Conservation (phyloP, 768 basidiomycete species). For the Suillus weaverae region DNA sequence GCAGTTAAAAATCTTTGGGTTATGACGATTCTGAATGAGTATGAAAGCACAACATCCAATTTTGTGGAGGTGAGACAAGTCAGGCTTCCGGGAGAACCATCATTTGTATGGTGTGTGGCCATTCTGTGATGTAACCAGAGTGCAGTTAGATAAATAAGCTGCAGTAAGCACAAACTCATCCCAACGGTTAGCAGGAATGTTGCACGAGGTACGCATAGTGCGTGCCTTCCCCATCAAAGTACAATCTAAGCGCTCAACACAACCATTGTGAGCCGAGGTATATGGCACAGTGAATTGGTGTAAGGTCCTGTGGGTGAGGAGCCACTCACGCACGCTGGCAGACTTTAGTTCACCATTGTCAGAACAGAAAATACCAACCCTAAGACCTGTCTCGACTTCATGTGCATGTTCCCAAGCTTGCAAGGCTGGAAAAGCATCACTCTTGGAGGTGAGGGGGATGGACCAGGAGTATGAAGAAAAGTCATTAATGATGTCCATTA, state of each 20-base stretch:
- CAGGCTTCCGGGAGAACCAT: slow-evolving; percentile 22
- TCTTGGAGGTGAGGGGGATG: slow-evolving; percentile 29
- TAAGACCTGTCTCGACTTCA: slow-evolving; percentile 21
- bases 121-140: slow-evolving; percentile 21
- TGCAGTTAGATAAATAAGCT: slow-evolving; percentile 23
- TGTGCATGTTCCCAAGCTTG: slow-evolving; percentile 28
- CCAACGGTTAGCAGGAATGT: slow-evolving; percentile 31
- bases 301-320: slow-evolving; percentile 11
- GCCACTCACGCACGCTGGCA: slow-evolving; percentile 13
- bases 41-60: slow-evolving; percentile 32
- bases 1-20: slow-evolving; percentile 27
- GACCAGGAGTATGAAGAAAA: slow-evolving; percentile 28
- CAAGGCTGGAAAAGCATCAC: slow-evolving; percentile 22
- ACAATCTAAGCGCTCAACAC: slow-evolving; percentile 37
- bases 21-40: slow-evolving; percentile 20
- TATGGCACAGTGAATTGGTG: slow-evolving; percentile 30
- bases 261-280: slow-evolving; percentile 40
- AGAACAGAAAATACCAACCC: slow-evolving; percentile 17
- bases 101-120: slow-evolving; percentile 21
- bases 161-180: slow-evolving; percentile 35
- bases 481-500: slow-evolving; percentile 9
- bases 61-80: slow-evolving; percentile 29
- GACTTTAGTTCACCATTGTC: slow-evolving; percentile 29
- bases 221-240: slow-evolving; percentile 33
- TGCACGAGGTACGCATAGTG: slow-evolving; percentile 31